Base-by-base conservation (phyloP, 495 filamentous ascomycete species). In the Aspergillus incahuasiensis region DNA sequence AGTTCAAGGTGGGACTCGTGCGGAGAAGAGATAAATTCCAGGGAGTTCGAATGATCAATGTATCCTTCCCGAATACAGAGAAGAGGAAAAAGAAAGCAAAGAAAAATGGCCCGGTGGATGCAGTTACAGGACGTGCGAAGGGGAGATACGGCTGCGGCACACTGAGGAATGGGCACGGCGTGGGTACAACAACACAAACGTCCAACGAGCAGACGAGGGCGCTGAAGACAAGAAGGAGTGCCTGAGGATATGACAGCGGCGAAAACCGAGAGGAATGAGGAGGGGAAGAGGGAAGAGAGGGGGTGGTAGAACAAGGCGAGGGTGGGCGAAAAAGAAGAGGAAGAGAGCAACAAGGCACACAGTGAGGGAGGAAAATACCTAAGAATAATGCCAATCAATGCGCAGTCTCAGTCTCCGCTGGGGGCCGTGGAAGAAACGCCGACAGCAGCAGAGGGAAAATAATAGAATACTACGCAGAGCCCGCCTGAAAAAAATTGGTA, bases 81-180 rank as follows among this genome's bases (percentile, higher is more conserved):
- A 49, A 52, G 48, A 46, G 32, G 21, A 40, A 39, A 48, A 44
- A 53, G 54, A 25, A 41, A 58, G 51, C 21, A 57, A 47, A 24
- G 43, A 22, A 47, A 52, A 53, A 48, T 56, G 22, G 49, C 11
- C 49, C 49, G 38, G 49, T 34, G 58, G 62, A 57, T 42, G 59
- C 48, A 61, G 62, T 60, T 58, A 45, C 54, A 55, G 56, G 45
- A 59, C 44, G 61, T 62, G 39, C 24, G 45, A 56, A 48, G 52
- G 51, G 53, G 61, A 57, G 56, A 32, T 47, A 47, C 56, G 59
- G 56, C 50, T 60, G 56, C 63, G 54, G 57, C 35, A 50, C 54
- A 57, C 54, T 57, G 63, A 61, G 52, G 60, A 62, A 62, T 56
- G 59, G 52, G 63, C 52, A 62, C 55, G 57, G 59, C 54, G 52